Conservation (phyloP, 495 filamentous ascomycete species). For the Coniosporium apollinis region DNA sequence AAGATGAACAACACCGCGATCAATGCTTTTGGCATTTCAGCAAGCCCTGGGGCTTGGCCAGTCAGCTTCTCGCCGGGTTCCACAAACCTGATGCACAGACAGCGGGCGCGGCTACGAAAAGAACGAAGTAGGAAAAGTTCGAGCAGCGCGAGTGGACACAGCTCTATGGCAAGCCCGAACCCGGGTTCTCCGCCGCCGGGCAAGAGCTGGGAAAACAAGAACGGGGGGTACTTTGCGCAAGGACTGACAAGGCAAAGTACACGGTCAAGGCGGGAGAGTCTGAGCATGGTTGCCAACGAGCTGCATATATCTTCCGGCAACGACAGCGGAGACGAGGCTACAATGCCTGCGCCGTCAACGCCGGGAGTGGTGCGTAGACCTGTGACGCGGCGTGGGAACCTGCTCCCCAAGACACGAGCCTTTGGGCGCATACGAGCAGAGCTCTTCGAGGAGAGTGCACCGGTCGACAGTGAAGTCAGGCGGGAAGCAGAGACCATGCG, state of each 20-base stretch:
- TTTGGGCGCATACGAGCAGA: conserved; percentile 87
- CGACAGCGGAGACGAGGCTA: conserved; percentile 58
- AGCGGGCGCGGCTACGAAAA: conserved; percentile 41
- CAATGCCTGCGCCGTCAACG: conserved; percentile 25
- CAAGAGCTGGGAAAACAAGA: conserved; percentile 36
- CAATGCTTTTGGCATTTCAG: no score
- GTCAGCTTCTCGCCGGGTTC: conserved; percentile 40
- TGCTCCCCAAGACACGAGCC: conserved; percentile 89
- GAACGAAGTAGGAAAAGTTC: conserved; percentile 46
- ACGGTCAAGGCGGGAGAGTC: conserved; percentile 56
- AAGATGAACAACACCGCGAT: conserved; percentile 31
- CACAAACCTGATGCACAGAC: conserved; percentile 59
- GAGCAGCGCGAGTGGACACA: conserved; percentile 53
- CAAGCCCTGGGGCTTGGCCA: conserved; percentile 35
- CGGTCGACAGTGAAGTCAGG: conserved; percentile 72
- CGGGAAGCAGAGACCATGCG: conserved; percentile 89
- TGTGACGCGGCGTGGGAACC: conserved; percentile 74
- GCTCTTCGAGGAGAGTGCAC: conserved; percentile 70
- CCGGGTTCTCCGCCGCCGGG: conserved; percentile 47
- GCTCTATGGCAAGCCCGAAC: conserved; percentile 48
- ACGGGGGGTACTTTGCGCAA: conserved; percentile 17
- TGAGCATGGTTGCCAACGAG: conserved; percentile 74
- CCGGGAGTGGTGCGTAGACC: conserved; percentile 45
- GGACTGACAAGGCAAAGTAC: conserved; percentile 27
- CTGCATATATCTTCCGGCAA: conserved; percentile 60